These are phyloP conservation scores for Malassezia psittaci DNA, from an alignment of 1,284 basidiomycete genomes.

Conservation along the genomic window DNA sequence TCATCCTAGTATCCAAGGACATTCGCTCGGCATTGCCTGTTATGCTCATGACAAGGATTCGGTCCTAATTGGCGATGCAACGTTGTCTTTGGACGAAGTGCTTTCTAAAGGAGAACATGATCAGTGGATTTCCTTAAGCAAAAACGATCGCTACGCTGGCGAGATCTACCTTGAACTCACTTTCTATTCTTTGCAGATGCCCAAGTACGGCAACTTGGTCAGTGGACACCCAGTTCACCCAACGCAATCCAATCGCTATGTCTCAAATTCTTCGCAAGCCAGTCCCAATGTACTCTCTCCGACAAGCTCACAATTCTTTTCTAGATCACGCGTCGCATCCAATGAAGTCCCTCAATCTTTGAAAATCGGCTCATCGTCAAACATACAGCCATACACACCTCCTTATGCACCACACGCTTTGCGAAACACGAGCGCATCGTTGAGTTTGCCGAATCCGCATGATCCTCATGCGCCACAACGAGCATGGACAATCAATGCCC, in stretches of 20 bases:
- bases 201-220: background rate
- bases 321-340: background rate
- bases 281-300: too few species aligned
- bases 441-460: background rate
- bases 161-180: conserved; percentile 47
- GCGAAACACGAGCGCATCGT: background rate
- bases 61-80: conserved; percentile 82
- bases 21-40: conserved; percentile 68
- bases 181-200: conserved; percentile 23
- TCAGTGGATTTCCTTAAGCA: conserved; percentile 69
- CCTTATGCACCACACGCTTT: background rate
- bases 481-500: background rate
- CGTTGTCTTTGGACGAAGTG: conserved; percentile 77
- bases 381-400: background rate
- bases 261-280: background rate
- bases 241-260: background rate
- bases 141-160: conserved; percentile 41
- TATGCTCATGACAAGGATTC: conserved; percentile 91
- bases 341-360: background rate
- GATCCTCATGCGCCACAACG: background rate
- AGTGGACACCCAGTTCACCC: background rate
- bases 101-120: conserved; percentile 92
- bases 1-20: conserved; percentile 53
- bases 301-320: too few species aligned
- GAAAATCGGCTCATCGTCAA: background rate